Base-by-base conservation (phyloP, 75 land plant genomes). In the Chamaecyparis obtusa region DNA sequence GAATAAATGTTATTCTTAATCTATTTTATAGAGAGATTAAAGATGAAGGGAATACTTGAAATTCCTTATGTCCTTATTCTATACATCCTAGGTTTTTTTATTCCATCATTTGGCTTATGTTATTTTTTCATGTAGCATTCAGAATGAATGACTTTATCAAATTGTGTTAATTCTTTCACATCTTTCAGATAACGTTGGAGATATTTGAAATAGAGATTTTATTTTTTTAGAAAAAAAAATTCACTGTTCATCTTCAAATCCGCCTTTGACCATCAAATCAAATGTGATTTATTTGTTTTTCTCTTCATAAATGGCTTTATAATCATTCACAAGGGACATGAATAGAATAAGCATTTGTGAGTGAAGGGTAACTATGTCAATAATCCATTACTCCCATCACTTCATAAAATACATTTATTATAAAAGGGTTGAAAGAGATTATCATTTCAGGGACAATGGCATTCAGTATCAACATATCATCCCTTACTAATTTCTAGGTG, bases 71-170 rank as follows among this genome's bases (percentile, higher is more conserved):
- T 85, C 72, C 32, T 85, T 30, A 85, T 86, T 75, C 60, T 86
- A 0, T 86, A 77, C 87, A 86, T 78, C 87, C 57, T 86, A 86
- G 82, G 87, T 1, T 86, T 46, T 78, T 49, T 80, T 51, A 49
- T 46, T 72, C 86, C 55, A 77, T 86, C 82, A 86, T 86, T 41
- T 86, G 17, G 83, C 87, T 86, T 86, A 77, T 76, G 54, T 55
- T 55, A 35, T 84, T 32, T 54, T 30, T n/a, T 11, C 76, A 76
- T 76, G 79, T 86, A 86, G 55, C 82, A n/a, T n/a, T n/a, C n/a
- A 78, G 30, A 86, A 21, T 56, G 39, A 86, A 78, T 86, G 87
- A 78, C 32, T 86, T 24, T 86, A 76, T 86, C 8, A 86, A 86
- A 86, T 86, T 49, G 54, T 33, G 11, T 86, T 30, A 48, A 86